Evolutionary conservation across 2,329 filamentous ascomycete species (phyloP).

Genomic region (Aspergillus tubingensis): DNA sequence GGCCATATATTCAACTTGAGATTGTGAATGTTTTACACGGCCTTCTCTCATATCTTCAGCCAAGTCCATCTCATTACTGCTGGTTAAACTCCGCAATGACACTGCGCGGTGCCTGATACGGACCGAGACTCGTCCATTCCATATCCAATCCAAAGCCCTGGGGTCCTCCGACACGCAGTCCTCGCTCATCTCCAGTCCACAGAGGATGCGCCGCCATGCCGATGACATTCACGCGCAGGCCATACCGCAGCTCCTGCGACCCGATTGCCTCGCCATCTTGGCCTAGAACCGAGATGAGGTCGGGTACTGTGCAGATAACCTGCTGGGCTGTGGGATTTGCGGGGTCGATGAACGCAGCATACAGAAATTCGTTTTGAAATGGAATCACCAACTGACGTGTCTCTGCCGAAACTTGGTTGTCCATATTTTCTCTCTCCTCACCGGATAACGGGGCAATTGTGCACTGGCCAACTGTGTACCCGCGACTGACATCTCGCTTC

Average conservation of each 20-base stretch:
- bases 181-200: slow-evolving; percentile 46
- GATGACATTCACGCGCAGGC: slow-evolving; percentile 54
- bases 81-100: slow-evolving; percentile 9
- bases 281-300: slow-evolving; percentile 42
- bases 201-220: slow-evolving; percentile 53
- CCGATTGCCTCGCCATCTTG: slow-evolving; percentile 54
- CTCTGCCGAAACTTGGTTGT: slow-evolving; percentile 10
- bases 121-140: slow-evolving; percentile 23
- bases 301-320: slow-evolving; percentile 34
- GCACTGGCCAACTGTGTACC: slow-evolving; percentile 42
- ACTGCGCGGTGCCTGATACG: slow-evolving; percentile 25
- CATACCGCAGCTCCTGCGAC: slow-evolving; percentile 55
- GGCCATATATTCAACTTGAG: no score
- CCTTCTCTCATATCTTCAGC: no score
- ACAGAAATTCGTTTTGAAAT: background rate
- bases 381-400: background rate
- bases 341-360: background rate
- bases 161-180: slow-evolving; percentile 45
- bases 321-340: background rate
- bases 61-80: background rate
- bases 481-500: slow-evolving; percentile 39
- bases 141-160: slow-evolving; percentile 36
- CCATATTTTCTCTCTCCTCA: slow-evolving; percentile 24
- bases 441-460: slow-evolving; percentile 29
- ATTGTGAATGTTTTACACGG: no score